Percentiles rank a stretch among this genome's conserved stretches.
Evolutionary conservation across 495 filamentous ascomycete genomes (phyloP).

Genomic region (Tuber aestivum): DNA sequence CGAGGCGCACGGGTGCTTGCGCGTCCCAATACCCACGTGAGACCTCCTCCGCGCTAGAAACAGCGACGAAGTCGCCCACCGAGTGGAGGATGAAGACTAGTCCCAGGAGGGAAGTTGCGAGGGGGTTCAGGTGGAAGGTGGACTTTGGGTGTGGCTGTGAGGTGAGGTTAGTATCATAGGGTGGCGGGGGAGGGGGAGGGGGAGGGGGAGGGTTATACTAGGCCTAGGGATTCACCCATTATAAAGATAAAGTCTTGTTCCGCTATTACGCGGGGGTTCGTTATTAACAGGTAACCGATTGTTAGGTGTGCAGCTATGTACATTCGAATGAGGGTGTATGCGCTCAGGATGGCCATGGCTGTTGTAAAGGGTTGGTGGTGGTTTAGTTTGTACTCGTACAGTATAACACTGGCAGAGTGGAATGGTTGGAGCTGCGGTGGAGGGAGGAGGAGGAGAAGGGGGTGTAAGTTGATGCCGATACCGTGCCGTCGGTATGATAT

Average conservation of each 20-base stretch:
- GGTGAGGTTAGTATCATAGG: constrained; percentile 18
- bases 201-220: constrained; percentile 18
- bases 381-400: background rate
- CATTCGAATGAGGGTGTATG: constrained; percentile 31
- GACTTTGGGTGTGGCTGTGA: constrained; percentile 32
- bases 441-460: background rate
- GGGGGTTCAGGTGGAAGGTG: constrained; percentile 31
- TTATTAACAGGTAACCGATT: constrained; percentile 25
- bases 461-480: no score
- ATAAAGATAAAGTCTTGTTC: constrained; percentile 24
- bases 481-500: no score
- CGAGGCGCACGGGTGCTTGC: constrained; percentile 41
- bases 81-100: constrained; percentile 37
- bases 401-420: background rate
- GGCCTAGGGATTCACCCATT: constrained; percentile 38
- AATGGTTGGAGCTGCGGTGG: no score
- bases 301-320: constrained; percentile 27
- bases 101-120: constrained; percentile 35
- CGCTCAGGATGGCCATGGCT: constrained; percentile 30
- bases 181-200: background rate
- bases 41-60: constrained; percentile 27
- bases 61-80: constrained; percentile 28
- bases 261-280: constrained; percentile 18
- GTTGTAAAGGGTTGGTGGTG: background rate
- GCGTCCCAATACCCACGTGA: constrained; percentile 37